These are phyloP conservation scores for Porogramme epimiltina DNA, from an alignment of 1,284 basidiomycete genomes.

Conservation along the genomic window DNA sequence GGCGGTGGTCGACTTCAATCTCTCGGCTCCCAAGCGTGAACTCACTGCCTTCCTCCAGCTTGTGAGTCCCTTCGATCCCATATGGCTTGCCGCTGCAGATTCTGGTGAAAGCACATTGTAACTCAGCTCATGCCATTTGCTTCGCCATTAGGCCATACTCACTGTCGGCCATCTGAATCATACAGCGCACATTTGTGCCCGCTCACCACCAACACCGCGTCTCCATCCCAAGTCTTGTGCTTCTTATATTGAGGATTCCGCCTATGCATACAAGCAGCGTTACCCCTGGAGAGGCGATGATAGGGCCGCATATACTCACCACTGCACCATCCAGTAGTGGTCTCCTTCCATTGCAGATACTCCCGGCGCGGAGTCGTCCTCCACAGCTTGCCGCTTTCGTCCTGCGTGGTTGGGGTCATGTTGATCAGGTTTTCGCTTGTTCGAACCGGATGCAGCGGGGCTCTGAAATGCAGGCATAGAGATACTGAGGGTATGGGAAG, in stretches of 20 bases:
- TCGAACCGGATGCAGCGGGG: constrained; percentile 9
- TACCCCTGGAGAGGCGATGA: no score
- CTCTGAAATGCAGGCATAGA: constrained; percentile 28
- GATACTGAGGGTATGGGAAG: not conserved
- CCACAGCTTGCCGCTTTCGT: constrained; percentile 39
- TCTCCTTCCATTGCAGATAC: constrained; percentile 28
- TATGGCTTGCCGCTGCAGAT: constrained; percentile 29
- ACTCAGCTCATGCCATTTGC: not conserved
- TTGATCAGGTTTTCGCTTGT: constrained; percentile 33
- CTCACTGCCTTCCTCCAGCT: constrained; percentile 51
- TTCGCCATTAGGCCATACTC: constrained; percentile 42
- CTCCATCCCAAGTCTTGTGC: constrained; percentile 93
- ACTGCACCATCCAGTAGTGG: constrained; percentile 72
- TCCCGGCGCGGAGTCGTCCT: constrained; percentile 9
- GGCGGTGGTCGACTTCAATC: constrained; percentile 61
- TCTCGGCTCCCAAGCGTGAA: constrained; percentile 70
- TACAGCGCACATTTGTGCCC: constrained; percentile 53
- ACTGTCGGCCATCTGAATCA: constrained; percentile 58
- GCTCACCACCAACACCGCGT: constrained; percentile 64
- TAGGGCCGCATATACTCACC: constrained; percentile 40
- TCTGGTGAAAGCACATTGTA: constrained; percentile 8
- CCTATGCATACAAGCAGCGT: no score
- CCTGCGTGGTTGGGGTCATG: constrained; percentile 29
- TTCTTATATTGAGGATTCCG: constrained; percentile 80
- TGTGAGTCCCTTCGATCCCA: constrained; percentile 37